phyloP scores from a whole-genome alignment of 768 basidiomycete species.

The Boletellus sp. region DNA sequence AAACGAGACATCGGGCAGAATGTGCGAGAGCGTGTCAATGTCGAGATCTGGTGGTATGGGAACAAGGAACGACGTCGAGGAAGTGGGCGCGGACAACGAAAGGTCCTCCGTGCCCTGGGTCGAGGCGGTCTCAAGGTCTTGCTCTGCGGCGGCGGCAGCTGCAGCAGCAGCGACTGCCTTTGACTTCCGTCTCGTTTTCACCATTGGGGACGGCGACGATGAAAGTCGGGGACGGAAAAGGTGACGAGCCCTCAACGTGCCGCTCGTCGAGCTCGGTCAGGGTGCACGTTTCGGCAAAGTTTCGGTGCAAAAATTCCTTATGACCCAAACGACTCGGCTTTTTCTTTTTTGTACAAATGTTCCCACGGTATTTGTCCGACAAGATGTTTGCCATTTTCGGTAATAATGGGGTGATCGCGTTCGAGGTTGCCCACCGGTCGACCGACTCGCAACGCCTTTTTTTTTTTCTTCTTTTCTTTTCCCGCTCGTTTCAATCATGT shows the following conservation, averaged over 20 bases:
- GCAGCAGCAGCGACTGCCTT: constrained; percentile 49
- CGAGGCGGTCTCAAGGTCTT: constrained; percentile 33
- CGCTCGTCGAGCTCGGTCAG: constrained; percentile 32
- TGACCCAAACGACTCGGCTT: too few relatives aligned
- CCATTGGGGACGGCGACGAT: constrained; percentile 24
- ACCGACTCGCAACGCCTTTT: neutral
- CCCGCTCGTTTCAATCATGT: constrained; percentile 43
- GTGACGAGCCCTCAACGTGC: constrained; percentile 34
- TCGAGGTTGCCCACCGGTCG: too few relatives aligned
- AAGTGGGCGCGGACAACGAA: constrained; percentile 26
- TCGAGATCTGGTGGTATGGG: constrained; percentile 67
- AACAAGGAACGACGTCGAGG: constrained; percentile 25
- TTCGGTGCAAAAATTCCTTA: constrained; percentile 3
- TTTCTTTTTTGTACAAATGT: neutral
- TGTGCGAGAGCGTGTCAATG: constrained; percentile 50
- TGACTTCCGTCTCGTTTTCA: constrained; percentile 60
- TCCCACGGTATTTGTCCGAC: constrained; percentile 21
- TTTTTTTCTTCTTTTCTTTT: constrained; percentile 1
- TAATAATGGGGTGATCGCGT: neutral
- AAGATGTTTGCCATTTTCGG: constrained; percentile 4
- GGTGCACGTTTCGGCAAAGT: constrained; percentile 12
- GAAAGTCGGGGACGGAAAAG: neutral
- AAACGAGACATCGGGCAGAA: constrained; percentile 61
- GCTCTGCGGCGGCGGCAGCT: constrained; percentile 32
- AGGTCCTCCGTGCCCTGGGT: constrained; percentile 36